Evolutionary conservation across 176 grass and related monocot species (phyloP).

Genomic region (Rhynchospora breviuscula): DNA sequence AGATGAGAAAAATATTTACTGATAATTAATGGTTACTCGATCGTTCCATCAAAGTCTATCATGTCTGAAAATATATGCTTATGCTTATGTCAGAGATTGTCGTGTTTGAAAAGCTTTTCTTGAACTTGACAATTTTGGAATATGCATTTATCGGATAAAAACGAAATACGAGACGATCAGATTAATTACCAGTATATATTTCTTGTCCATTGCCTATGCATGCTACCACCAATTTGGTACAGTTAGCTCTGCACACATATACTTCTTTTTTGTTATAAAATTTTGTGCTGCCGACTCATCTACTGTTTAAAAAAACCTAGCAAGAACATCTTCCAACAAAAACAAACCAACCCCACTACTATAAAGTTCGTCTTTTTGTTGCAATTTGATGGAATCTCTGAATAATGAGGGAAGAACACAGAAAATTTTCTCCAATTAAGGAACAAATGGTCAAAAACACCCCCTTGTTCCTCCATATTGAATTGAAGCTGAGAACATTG

Average conservation of each 20-base stretch:
- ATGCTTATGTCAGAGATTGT: neutral
- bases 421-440: neutral
- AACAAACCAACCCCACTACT: slow-evolving; percentile 11
- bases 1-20: neutral
- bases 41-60: neutral
- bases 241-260: neutral
- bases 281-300: slow-evolving; percentile 4
- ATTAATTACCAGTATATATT: neutral
- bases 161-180: neutral
- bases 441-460: neutral
- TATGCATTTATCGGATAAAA: neutral
- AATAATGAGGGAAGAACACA: neutral
- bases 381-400: slow-evolving; percentile 18
- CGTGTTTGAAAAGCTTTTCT: neutral
- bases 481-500: neutral
- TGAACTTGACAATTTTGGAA: neutral
- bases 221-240: neutral
- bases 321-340: neutral
- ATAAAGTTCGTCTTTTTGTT: neutral
- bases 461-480: neutral
- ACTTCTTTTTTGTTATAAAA: neutral
- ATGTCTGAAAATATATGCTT: too few relatives aligned
- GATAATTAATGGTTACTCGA: neutral
- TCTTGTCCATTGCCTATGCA: neutral
- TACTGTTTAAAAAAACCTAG: neutral